Evolutionary conservation across 768 basidiomycete species (phyloP).

Genomic region (Heimioporus sp.): DNA sequence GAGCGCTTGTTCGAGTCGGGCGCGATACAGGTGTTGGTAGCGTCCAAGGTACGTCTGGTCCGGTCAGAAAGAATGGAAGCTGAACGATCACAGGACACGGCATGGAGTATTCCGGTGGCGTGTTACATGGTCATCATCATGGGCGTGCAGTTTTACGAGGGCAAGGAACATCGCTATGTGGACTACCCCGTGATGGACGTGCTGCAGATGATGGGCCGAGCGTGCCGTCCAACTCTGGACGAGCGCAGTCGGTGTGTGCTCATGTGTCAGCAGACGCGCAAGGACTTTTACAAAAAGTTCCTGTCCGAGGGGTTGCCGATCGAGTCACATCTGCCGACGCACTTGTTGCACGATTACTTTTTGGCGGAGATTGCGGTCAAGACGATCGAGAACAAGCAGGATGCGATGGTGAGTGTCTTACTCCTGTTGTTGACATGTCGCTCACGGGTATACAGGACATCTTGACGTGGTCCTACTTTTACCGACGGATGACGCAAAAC

Average conservation of each 20-base stretch:
- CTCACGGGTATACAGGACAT: constrained; percentile 63
- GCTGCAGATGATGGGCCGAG: constrained; percentile 99
- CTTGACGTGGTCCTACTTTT: constrained; percentile 98
- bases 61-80: too few relatives aligned
- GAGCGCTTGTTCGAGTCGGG: constrained; percentile 91
- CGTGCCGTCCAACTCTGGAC: constrained; percentile 88
- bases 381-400: constrained; percentile 99
- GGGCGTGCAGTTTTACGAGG: constrained; percentile 98
- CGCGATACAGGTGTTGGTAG: constrained; percentile 91
- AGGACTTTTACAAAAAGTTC: constrained; percentile 99
- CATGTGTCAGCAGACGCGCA: constrained; percentile 97
- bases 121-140: constrained; percentile 99
- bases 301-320: constrained; percentile 95
- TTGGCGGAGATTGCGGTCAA: constrained; percentile 97
- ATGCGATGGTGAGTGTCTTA: constrained; percentile 68
- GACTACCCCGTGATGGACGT: constrained; percentile 99
- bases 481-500: constrained; percentile 96
- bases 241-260: constrained; percentile 90
- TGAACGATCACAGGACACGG: constrained; percentile 65
- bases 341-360: constrained; percentile 94
- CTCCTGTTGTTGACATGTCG: neutral
- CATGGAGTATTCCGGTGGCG: constrained; percentile 92
- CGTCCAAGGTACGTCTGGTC: constrained; percentile 69
- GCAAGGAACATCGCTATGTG: constrained; percentile 95
- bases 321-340: constrained; percentile 90